Evolutionary conservation across 2,329 filamentous ascomycete species (phyloP).

Genomic region (Apiospora saccharicola): DNA sequence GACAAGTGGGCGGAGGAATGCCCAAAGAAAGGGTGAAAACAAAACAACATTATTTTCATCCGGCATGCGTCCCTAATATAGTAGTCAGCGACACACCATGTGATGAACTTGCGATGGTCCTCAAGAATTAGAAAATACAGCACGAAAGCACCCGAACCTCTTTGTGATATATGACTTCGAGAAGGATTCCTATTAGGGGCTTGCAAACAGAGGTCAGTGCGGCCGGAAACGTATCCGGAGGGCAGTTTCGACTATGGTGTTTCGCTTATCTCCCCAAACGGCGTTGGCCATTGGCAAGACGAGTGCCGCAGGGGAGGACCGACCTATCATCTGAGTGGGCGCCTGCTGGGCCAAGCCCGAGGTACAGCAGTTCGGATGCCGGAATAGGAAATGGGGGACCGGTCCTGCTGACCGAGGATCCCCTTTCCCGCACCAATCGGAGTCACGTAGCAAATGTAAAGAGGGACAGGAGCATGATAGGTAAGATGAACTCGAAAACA

Average conservation of each 20-base stretch:
- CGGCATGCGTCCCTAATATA: not conserved
- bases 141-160: not conserved
- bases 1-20: not conserved
- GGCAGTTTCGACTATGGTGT: not conserved
- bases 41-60: not conserved
- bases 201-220: not conserved
- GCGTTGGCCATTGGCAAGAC: not conserved
- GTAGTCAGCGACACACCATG: not conserved
- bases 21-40: not conserved
- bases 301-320: not conserved
- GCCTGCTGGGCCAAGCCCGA: not conserved
- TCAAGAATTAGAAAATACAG: not conserved
- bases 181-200: not conserved
- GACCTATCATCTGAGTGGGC: conserved; percentile 3
- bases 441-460: not conserved
- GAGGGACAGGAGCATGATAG: not conserved
- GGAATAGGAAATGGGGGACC: conserved; percentile 6
- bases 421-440: not conserved
- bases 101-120: not conserved
- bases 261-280: conserved; percentile 14
- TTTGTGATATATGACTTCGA: conserved; percentile 20
- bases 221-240: conserved; percentile 2
- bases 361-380: conserved; percentile 1
- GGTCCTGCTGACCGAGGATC: conserved; percentile 11
- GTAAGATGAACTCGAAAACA: not conserved